These are phyloP conservation scores for Ilex aquifolium DNA, from an alignment of 257 asterid genomes.

Conservation along the genomic window DNA sequence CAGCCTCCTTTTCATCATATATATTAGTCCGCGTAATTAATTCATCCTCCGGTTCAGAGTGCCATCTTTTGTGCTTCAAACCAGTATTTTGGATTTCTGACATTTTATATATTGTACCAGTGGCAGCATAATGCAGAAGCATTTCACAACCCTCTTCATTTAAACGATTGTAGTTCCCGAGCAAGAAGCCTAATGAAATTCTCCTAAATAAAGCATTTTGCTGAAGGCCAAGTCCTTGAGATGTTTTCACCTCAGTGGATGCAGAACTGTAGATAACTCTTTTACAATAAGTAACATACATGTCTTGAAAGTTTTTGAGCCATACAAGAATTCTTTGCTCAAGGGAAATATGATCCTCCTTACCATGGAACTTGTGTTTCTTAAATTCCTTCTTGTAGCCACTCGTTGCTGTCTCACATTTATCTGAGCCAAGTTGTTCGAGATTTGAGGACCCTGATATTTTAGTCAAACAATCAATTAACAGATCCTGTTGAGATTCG, in stretches of 20 bases:
- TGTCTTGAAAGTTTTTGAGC: constrained; percentile 51
- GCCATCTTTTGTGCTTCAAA: constrained; percentile 30
- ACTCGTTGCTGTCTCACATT: constrained; percentile 19
- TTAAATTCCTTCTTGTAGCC: constrained; percentile 22
- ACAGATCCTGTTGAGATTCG: constrained; percentile 31
- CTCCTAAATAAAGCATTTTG: constrained; percentile 41
- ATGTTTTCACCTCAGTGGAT: constrained; percentile 17
- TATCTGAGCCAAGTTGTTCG: constrained; percentile 24
- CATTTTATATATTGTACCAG: constrained; percentile 35
- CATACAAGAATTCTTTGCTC: constrained; percentile 31
- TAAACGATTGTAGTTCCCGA: constrained; percentile 33
- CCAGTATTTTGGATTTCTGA: constrained; percentile 24
- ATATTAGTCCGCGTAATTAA: constrained; percentile 24
- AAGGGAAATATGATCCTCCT: constrained; percentile 16
- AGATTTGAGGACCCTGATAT: constrained; percentile 39
- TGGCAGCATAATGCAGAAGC: constrained; percentile 68
- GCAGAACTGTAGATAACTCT: constrained; percentile 14
- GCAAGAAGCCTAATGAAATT: constrained; percentile 59
- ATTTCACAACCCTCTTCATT: constrained; percentile 41
- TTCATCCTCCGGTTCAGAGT: constrained; percentile 14
- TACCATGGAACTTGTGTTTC: constrained; percentile 21
- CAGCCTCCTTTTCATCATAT: constrained; percentile 45
- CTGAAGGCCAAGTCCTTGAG: constrained; percentile 19
- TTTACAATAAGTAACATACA: constrained; percentile 17
- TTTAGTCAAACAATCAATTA: constrained; percentile 38